A percentile compares a stretch with the other conserved stretches of the same genome.
These are phyloP conservation scores for Podaxis sp. DNA, from an alignment of 768 basidiomycete genomes.

Conservation along the genomic window DNA sequence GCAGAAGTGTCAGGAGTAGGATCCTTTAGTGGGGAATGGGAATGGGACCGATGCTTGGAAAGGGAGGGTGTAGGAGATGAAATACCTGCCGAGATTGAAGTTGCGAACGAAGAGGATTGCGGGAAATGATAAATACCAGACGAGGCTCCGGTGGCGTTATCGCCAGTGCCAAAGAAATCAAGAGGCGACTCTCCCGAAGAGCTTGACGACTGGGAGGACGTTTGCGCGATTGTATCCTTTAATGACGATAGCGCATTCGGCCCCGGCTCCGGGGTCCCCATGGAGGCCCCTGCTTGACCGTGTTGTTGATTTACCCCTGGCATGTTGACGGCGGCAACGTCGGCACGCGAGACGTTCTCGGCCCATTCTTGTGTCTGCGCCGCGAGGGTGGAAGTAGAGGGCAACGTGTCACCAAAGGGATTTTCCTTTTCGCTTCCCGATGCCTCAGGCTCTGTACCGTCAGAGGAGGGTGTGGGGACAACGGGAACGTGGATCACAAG, in stretches of 20 bases:
- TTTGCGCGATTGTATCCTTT: not conserved
- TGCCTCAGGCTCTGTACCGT: constrained; percentile 10
- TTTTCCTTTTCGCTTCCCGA: constrained; percentile 17
- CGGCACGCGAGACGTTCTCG: constrained; percentile 26
- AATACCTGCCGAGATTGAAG: constrained; percentile 9
- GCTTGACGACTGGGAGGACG: constrained; percentile 23
- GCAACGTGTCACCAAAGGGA: not conserved
- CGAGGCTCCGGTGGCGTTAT: constrained; percentile 11
- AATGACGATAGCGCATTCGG: not conserved
- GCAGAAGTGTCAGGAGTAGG: not conserved
- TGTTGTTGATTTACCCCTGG: not conserved
- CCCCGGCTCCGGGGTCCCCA: not conserved
- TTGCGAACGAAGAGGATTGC: constrained; percentile 27
- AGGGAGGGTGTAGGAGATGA: not conserved
- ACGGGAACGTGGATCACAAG: constrained; percentile 31
- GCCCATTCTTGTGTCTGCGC: constrained; percentile 34
- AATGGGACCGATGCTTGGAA: not conserved
- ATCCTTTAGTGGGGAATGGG: not conserved
- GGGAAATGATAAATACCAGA: constrained; percentile 22
- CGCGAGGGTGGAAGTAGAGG: constrained; percentile 10
- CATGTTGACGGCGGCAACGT: constrained; percentile 22
- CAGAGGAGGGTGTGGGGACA: constrained; percentile 17
- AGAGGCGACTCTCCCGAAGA: constrained; percentile 18
- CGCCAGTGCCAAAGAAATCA: constrained; percentile 2
- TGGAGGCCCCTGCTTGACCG: not conserved